A percentile compares a stretch with the other conserved stretches of the same genome.
Conservation (phyloP, 805 yeast species). For the Jamesozyma spencerorum region DNA sequence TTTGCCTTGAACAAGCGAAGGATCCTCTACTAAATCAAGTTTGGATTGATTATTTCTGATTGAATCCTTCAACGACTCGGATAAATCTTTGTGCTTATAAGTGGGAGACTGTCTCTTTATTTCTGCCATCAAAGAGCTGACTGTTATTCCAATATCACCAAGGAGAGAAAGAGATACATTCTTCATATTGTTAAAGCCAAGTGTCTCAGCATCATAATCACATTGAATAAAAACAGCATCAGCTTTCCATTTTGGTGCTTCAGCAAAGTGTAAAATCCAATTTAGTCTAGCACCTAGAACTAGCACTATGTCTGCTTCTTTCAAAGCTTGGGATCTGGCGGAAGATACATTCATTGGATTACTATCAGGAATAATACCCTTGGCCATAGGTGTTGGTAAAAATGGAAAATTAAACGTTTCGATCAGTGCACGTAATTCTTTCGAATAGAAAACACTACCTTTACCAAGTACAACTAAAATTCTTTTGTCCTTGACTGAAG, state of each 20-base stretch:
- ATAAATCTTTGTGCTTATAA: constrained; percentile 10
- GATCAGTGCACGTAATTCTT: constrained; percentile 35
- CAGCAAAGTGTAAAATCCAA: constrained; percentile 68
- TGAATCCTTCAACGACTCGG: constrained; percentile 7
- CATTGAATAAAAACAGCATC: constrained; percentile 47
- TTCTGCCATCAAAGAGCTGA: constrained; percentile 28
- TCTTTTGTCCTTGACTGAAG: constrained; percentile 25
- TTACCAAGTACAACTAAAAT: constrained; percentile 59
- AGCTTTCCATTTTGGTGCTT: constrained; percentile 40
- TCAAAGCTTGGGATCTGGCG: constrained; percentile 53
- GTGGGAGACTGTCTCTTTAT: constrained; percentile 9
- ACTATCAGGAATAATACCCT: constrained; percentile 53
- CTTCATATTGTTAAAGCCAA: constrained; percentile 37
- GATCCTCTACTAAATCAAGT: constrained; percentile 19
- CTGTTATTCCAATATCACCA: constrained; percentile 44
- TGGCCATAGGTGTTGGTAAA: constrained; percentile 73
- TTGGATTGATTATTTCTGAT: constrained; percentile 14
- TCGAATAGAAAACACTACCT: constrained; percentile 46
- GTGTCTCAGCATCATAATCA: constrained; percentile 44
- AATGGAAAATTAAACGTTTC: constrained; percentile 40
- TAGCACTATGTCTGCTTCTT: constrained; percentile 48
- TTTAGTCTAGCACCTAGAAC: constrained; percentile 60
- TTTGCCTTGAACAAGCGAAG: not conserved
- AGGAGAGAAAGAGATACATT: constrained; percentile 37
- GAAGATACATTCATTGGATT: constrained; percentile 44